A percentile compares a stretch with the other conserved stretches of the same genome.
Conservation (phyloP, 2,329 filamentous ascomycete genomes). For the Pyricularia pennisetigena region DNA sequence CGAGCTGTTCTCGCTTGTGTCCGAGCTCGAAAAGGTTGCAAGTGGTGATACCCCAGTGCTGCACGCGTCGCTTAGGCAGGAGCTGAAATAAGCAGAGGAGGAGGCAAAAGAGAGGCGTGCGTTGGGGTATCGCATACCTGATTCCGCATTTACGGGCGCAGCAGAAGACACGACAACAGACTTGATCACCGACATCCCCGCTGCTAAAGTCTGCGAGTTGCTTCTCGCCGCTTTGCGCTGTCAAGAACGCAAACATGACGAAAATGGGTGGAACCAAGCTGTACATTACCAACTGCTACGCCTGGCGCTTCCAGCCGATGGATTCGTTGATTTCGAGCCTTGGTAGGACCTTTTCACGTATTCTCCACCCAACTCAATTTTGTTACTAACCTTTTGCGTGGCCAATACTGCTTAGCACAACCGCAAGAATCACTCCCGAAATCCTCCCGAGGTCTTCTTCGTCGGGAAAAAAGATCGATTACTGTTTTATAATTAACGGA, state of each 20-base stretch:
- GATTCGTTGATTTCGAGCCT: background rate
- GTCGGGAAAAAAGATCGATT: conserved; percentile 1
- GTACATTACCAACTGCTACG: background rate
- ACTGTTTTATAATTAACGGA: background rate
- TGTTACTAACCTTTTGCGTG: background rate
- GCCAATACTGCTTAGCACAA: background rate
- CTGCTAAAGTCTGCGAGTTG: background rate
- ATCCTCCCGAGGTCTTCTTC: background rate
- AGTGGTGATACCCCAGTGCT: background rate
- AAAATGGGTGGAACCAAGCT: conserved; percentile 1
- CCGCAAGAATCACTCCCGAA: background rate
- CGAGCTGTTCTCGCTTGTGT: background rate
- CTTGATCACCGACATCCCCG: background rate
- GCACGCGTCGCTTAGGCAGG: background rate
- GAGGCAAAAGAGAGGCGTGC: background rate
- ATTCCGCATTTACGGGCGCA: background rate
- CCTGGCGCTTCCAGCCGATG: background rate
- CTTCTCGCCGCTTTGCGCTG: background rate
- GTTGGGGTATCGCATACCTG: background rate
- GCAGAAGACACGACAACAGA: background rate
- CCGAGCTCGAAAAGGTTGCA: background rate
- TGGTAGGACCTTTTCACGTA: background rate
- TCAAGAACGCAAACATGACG: background rate
- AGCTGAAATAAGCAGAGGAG: background rate
- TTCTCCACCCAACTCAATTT: background rate